Conservation (phyloP, 2,329 filamentous ascomycete species). For the Aspergillus bombycis region DNA sequence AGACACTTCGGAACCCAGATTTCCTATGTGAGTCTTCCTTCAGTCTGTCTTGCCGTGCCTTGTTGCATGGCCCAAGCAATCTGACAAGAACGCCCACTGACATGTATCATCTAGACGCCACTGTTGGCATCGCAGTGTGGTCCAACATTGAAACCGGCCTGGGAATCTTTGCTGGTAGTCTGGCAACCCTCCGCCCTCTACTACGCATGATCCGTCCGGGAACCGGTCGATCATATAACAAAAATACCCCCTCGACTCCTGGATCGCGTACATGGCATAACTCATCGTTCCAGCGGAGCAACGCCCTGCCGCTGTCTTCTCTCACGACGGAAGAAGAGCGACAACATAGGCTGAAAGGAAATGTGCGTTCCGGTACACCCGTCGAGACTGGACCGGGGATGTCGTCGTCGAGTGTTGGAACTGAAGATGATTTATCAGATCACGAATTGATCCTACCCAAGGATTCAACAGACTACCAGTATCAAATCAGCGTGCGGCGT, state of each 20-base stretch:
- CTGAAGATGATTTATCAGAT: neutral
- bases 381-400: neutral
- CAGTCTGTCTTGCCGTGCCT: neutral
- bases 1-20: slow-evolving; percentile 17
- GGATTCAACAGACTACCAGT: neutral
- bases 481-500: neutral
- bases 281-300: neutral
- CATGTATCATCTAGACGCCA: slow-evolving; percentile 15
- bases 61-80: neutral
- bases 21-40: slow-evolving; percentile 22
- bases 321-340: neutral
- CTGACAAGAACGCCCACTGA: neutral
- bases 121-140: slow-evolving; percentile 24
- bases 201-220: slow-evolving; percentile 8
- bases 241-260: neutral
- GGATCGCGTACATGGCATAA: neutral
- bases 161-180: slow-evolving; percentile 25
- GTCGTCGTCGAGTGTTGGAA: neutral
- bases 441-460: neutral
- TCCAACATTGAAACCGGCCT: slow-evolving; percentile 28
- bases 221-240: neutral
- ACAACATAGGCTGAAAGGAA: neutral
- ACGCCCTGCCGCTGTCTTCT: neutral
- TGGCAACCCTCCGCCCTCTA: slow-evolving; percentile 25
- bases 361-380: neutral